Base-by-base conservation (phyloP, 768 basidiomycete genomes). In the Podaxis sp. region DNA sequence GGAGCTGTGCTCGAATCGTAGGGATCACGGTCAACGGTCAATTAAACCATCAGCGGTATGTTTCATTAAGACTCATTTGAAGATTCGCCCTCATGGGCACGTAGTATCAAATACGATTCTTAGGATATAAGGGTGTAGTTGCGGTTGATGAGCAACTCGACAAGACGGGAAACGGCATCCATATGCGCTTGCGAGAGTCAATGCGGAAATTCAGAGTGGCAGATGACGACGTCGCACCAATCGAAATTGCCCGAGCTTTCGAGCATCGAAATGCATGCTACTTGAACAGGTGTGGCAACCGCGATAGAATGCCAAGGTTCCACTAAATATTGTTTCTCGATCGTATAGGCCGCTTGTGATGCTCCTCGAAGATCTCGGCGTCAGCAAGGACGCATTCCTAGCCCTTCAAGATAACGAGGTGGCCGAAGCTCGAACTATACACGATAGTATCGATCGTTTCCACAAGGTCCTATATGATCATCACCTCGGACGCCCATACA, bases 101-200 rank as follows among this genome's bases (percentile, higher is more conserved):
- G 25, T 57, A 89, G 81, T 89, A 86, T 69, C 90, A 90, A 74
- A 92, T 93, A 52, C 85, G 93, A 50, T 89, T 93, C 69, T 70
- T 93, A 48, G 92, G 90, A 18, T 91, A 79, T 72, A 95, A 95
- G 71, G 93, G 93, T 0, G 83, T 94, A 23, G 88, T 94, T 0
- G 79, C 74, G 3, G 79, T 93, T 10, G 91, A 94, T 65, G 71
- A 72, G 53, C 70, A 79, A 42, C 69, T 91, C 2, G 73, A 80
- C 51, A 73, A 74, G 50, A 64, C 72, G 16, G 65, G 75, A 14
- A 64, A 71, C 46, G 85, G 85, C 0, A 82, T 87, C 52, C 80
- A 79, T 16, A 89, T 94, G 88, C 79, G 87, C 28, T 68, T 92
- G 7, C 77, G 92, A 36, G 71, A 73, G 5, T 89, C 88, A 0